Percentiles rank a stretch among this genome's conserved stretches.
These are phyloP conservation scores for Graphiopsis chlorocephala DNA, from an alignment of 2,329 filamentous ascomycete species.

Conservation along the genomic window DNA sequence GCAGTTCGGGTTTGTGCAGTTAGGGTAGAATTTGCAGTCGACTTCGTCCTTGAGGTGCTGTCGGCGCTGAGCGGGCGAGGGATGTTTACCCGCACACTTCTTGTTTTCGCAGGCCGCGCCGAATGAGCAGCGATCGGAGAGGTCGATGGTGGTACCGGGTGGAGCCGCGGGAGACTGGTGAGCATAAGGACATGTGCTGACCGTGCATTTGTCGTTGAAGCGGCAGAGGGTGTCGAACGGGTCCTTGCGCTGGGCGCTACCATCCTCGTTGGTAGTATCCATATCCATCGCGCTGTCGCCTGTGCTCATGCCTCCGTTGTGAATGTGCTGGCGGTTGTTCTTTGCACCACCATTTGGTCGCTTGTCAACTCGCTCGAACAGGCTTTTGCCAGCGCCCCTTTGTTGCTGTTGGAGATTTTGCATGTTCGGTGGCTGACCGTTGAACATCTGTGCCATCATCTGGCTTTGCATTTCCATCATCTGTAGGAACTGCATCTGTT, in stretches of 20 bases:
- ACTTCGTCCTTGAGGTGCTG: conserved; percentile 75
- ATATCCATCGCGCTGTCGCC: conserved; percentile 26
- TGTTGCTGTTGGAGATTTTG: conserved; percentile 24
- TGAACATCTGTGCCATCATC: conserved; percentile 72
- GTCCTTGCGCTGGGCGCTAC: conserved; percentile 29
- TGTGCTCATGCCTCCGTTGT: conserved; percentile 15
- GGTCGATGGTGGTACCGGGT: conserved; percentile 71
- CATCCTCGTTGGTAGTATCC: conserved; percentile 25
- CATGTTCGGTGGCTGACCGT: conserved; percentile 20
- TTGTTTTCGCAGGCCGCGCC: conserved; percentile 92
- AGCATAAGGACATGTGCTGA: conserved; percentile 85
- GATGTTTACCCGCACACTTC: conserved; percentile 89
- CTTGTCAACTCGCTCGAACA: conserved; percentile 68
- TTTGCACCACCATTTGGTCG: conserved; percentile 34
- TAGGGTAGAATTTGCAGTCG: conserved; percentile 87
- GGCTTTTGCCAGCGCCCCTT: conserved; percentile 50
- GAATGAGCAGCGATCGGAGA: conserved; percentile 76
- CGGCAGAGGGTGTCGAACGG: conserved; percentile 72
- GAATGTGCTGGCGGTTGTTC: conserved; percentile 16
- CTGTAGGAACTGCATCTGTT: conserved; percentile 71
- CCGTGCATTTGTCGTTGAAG: conserved; percentile 85
- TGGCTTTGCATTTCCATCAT: conserved; percentile 65
- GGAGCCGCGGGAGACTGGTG: conserved; percentile 92
- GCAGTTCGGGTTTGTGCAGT: conserved; percentile 84
- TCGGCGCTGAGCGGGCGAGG: conserved; percentile 77